Percentiles rank a stretch among this genome's conserved stretches.
Evolutionary conservation across 1,284 basidiomycete genomes (phyloP).

Genomic region (Microbotryomycetes sp.): DNA sequence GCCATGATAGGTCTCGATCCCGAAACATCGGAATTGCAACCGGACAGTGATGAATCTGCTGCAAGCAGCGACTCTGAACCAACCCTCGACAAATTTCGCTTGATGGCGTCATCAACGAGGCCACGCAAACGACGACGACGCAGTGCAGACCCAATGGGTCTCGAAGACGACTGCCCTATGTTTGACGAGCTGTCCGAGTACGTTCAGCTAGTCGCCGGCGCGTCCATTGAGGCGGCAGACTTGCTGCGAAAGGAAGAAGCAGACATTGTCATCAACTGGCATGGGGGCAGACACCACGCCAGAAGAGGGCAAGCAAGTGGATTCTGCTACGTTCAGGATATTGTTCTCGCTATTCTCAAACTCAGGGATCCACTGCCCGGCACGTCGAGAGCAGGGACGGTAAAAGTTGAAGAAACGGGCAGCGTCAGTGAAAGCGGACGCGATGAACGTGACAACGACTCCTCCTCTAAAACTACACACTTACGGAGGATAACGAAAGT

Average conservation of each 20-base stretch:
- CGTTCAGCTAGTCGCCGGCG: conserved; percentile 63
- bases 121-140: no score
- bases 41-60: no score
- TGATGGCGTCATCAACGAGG: background rate
- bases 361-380: conserved; percentile 16
- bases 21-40: no score
- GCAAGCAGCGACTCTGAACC: no score
- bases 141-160: conserved; percentile 41
- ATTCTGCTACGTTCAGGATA: conserved; percentile 91
- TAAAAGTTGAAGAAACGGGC: no score
- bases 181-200: conserved; percentile 66
- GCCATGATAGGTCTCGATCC: conserved; percentile 45
- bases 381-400: conserved; percentile 28
- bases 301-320: conserved; percentile 67
- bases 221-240: conserved; percentile 62
- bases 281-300: conserved; percentile 76
- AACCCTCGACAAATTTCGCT: no score
- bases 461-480: background rate
- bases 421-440: no score
- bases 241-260: conserved; percentile 52
- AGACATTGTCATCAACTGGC: conserved; percentile 71
- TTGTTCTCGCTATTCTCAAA: conserved; percentile 60
- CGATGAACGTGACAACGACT: background rate
- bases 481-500: conserved; percentile 52
- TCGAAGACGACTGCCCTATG: conserved; percentile 65